phyloP scores from a whole-genome alignment of 2,329 filamentous ascomycete genomes.

The Trichoderma gracile region DNA sequence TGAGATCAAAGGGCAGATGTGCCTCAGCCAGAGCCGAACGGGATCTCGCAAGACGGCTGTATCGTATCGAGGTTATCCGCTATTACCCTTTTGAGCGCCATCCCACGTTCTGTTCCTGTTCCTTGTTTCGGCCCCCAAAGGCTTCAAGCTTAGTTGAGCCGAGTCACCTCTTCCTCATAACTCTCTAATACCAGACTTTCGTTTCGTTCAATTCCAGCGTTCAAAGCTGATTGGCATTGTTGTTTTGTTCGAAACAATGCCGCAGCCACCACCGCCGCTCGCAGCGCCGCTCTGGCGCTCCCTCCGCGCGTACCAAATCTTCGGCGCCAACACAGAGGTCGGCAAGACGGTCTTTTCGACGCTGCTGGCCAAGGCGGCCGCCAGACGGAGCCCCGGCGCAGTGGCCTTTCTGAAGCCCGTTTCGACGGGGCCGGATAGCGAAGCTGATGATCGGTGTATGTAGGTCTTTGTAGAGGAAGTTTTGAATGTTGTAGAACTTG shows the following conservation, averaged over 20 bases:
- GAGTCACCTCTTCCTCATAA: neutral
- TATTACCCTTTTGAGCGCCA: slow-evolving; percentile 17
- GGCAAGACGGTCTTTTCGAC: slow-evolving; percentile 83
- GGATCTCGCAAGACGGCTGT: no score
- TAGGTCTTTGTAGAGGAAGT: slow-evolving; percentile 30
- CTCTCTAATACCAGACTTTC: no score
- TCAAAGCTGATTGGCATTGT: neutral
- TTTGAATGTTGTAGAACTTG: neutral
- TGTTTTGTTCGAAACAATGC: slow-evolving; percentile 20
- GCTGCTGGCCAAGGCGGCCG: slow-evolving; percentile 65
- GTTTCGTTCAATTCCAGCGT: neutral
- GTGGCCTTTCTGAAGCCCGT: slow-evolving; percentile 77
- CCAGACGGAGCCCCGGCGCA: slow-evolving; percentile 49
- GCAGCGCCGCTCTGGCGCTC: slow-evolving; percentile 67
- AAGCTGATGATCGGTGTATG: slow-evolving; percentile 72
- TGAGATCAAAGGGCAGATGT: neutral
- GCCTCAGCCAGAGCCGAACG: no score
- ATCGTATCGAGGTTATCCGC: neutral
- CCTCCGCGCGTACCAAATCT: slow-evolving; percentile 71
- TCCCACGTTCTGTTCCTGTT: neutral
- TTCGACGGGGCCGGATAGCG: slow-evolving; percentile 69
- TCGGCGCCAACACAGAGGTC: slow-evolving; percentile 80
- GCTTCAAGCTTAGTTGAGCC: neutral
- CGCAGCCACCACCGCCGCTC: slow-evolving; percentile 43
- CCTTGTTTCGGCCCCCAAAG: neutral